Evolutionary conservation across 257 asterid species (phyloP).

Genomic region (Perilla frutescens): DNA sequence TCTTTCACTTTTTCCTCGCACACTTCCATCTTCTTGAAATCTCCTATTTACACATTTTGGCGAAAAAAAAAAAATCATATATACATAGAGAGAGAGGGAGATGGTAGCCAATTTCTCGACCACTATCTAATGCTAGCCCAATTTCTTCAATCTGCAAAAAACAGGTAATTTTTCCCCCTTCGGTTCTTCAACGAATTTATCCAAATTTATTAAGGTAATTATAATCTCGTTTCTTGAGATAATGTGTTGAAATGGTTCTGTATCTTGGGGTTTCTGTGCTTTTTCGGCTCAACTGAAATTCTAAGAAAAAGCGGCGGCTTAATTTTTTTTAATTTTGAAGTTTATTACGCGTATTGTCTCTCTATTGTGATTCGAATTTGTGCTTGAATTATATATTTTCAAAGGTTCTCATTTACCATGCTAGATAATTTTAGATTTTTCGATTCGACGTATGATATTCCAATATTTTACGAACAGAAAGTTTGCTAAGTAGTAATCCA

Average conservation of each 20-base stretch:
- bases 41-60: slow-evolving; percentile 8
- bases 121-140: slow-evolving; percentile 37
- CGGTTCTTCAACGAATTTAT: slow-evolving; percentile 12
- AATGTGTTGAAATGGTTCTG: slow-evolving; percentile 10
- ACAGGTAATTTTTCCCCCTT: slow-evolving; percentile 25
- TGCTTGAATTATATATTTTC: background rate
- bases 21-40: slow-evolving; percentile 25
- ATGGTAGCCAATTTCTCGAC: slow-evolving; percentile 11
- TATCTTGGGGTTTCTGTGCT: background rate
- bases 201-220: background rate
- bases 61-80: slow-evolving; percentile 3
- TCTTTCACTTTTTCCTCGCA: slow-evolving; percentile 30
- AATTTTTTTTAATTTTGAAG: background rate
- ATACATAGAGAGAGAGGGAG: background rate
- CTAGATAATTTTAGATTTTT: background rate
- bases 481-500: background rate
- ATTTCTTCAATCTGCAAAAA: slow-evolving; percentile 26
- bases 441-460: background rate
- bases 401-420: background rate
- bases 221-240: background rate
- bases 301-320: slow-evolving; percentile 24
- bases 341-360: background rate
- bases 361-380: background rate
- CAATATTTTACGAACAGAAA: slow-evolving; percentile 12
- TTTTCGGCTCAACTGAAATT: background rate